Evolutionary conservation across 108 stramenopile genomes (phyloP), one percentile per base, ranked within the genome.

Genomic region (Bacterosira constricta): DNA sequence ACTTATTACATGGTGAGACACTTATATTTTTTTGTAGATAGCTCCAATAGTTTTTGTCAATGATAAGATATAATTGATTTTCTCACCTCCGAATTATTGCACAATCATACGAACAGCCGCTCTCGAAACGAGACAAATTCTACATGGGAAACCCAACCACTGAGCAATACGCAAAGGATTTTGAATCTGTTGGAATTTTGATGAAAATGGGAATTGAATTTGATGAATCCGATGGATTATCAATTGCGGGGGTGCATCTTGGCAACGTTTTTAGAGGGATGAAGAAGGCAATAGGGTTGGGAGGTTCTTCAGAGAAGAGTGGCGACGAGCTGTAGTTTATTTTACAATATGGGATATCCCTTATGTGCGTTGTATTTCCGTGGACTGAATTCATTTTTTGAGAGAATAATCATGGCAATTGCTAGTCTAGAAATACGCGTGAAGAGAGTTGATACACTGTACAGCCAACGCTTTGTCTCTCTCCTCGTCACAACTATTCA

Each of bases 1-100:
- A 90, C 85, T 17, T 86, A 89, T 61, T 92, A 90, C 66, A 80
- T 81, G 63, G 78, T 79, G 54, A 72, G 77, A 15, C 10, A 0
- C 15, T 0, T 35, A 13, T 60, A 15, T 20, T 23, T 17, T n/a
- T n/a, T n/a, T n/a, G n/a, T n/a, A n/a, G n/a, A n/a, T n/a, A n/a
- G n/a, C n/a, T n/a, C n/a, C n/a, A n/a, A n/a, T n/a, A n/a, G n/a
- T n/a, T n/a, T n/a, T n/a, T n/a, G n/a, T n/a, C n/a, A n/a, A n/a
- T n/a, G n/a, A n/a, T n/a, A n/a, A n/a, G n/a, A n/a, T n/a, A n/a
- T n/a, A n/a, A n/a, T 23, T 45, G 42, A 7, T 45, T 64, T 17
- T 32, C 38, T 63, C 17, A 25, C 25, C 30, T 35, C 30, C 15
- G 3, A 27, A 23, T 29, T 47, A 11, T 29, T 38, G 30, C 18